These are phyloP conservation scores for Ulvella scutata DNA, from an alignment of 139 green algal species.

Conservation along the genomic window DNA sequence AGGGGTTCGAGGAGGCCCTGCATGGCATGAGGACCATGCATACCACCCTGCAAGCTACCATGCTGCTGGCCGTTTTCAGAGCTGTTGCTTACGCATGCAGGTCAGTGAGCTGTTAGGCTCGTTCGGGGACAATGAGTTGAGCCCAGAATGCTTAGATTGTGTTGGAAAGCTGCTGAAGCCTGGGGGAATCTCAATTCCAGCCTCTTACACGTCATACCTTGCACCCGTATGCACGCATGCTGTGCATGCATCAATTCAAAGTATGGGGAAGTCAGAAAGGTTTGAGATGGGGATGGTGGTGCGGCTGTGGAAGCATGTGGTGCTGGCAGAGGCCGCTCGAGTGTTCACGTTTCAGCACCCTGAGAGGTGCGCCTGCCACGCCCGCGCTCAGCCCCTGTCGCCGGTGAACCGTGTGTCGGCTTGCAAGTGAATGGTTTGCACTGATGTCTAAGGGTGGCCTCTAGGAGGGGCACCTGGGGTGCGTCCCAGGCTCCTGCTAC, in stretches of 20 bases:
- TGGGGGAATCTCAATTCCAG: slow-evolving; percentile 64
- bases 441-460: too few relatives aligned
- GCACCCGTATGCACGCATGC: slow-evolving; percentile 69
- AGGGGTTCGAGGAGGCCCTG: too few relatives aligned
- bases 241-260: slow-evolving; percentile 89
- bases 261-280: slow-evolving; percentile 85
- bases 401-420: slow-evolving; percentile 15
- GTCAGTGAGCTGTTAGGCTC: slow-evolving; percentile 84
- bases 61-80: neutral
- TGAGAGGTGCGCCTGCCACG: slow-evolving; percentile 36
- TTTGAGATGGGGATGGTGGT: slow-evolving; percentile 4
- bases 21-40: neutral
- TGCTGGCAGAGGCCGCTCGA: slow-evolving; percentile 31
- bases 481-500: slow-evolving; percentile 4
- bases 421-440: slow-evolving; percentile 42
- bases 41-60: neutral
- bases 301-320: slow-evolving; percentile 20
- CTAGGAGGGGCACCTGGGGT: neutral
- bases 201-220: slow-evolving; percentile 56
- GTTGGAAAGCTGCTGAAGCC: slow-evolving; percentile 51
- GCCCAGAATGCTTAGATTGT: slow-evolving; percentile 85
- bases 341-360: slow-evolving; percentile 90
- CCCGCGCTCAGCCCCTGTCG: slow-evolving; percentile 47
- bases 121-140: slow-evolving; percentile 98
- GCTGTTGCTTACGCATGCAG: neutral